phyloP scores from a whole-genome alignment of 306 rosid genomes.

The Leucaena leucocephala region DNA sequence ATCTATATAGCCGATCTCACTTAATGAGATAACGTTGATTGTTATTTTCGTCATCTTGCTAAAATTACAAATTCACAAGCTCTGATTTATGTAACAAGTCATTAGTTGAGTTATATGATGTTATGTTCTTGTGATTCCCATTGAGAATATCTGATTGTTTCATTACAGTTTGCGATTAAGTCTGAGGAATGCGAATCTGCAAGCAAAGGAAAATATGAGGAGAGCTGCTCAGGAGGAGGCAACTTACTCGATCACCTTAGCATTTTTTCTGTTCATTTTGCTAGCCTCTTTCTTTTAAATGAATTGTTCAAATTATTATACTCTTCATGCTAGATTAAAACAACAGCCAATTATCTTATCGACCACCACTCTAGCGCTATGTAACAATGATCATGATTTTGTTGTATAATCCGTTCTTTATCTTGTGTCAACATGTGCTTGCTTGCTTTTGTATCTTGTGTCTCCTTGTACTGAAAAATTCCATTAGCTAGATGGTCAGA shows the following conservation, averaged over 20 bases:
- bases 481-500: constrained; percentile 14
- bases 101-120: background rate
- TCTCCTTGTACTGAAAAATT: constrained; percentile 12
- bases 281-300: constrained; percentile 11
- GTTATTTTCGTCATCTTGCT: too few species aligned
- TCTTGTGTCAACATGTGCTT: background rate
- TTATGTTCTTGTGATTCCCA: constrained; percentile 5
- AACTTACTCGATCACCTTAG: constrained; percentile 6
- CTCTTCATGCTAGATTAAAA: background rate
- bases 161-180: constrained; percentile 60
- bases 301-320: background rate
- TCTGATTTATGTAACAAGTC: background rate
- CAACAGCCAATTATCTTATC: background rate
- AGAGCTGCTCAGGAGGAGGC: constrained; percentile 87
- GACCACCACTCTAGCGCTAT: constrained; percentile 1
- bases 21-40: too few species aligned
- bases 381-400: background rate
- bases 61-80: too few species aligned
- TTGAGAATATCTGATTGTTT: background rate
- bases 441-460: constrained; percentile 2
- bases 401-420: background rate
- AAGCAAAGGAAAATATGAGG: constrained; percentile 78
- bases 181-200: constrained; percentile 82
- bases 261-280: constrained; percentile 1
- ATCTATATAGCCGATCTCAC: too few species aligned